Base-by-base conservation (phyloP, 805 yeast genomes). In the Metschnikowia orientalis region DNA sequence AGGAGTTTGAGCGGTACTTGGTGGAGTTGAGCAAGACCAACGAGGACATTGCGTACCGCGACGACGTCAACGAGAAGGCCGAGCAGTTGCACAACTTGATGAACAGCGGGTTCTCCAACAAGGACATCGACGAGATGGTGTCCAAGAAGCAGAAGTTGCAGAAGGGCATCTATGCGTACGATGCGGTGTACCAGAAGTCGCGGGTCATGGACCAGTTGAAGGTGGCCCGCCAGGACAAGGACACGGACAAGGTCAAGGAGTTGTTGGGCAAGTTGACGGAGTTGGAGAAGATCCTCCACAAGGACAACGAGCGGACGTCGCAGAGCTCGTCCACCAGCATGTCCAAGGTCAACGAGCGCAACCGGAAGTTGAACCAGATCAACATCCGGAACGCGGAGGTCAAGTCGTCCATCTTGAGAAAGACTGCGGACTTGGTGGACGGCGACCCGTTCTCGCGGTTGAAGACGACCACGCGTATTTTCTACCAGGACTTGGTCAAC, bases 371-470 rank as follows among this genome's bases (percentile, higher is more conserved):
- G 43, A 90, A 90, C 58, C 79, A 79, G 54, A 78, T 78, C 32
- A 75, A 75, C 29, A 77, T 88, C 46, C 79, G 94, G 51, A 71
- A 73, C 48, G 96, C 95, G 1, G 97, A 89, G 55, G 59, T 77
- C 26, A 67, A 68, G 47, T 77, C 82, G 29, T 70, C 73, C 13
- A 80, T 75, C 33, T 65, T 61, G 53, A 72, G 79, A 45, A 76
- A 60, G 46, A 30, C 43, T 10, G 44, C 69, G 35, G 65, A 47
- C 26, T 60, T 61, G 37, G 67, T 75, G 34, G 75, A 70, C 48
- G 68, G 68, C 6, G 85, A 92, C 62, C 97, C 98, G 14, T 92
- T 92, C 59, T 77, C 83, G 45, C 78, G 97, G 56, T 73, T 92
- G 53, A 81, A 85, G 55, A 90, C 97, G 1, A 82, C 79, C 41